These are phyloP conservation scores for Lignosus rhinocerotis DNA, from an alignment of 1,284 basidiomycete species.

Conservation along the genomic window DNA sequence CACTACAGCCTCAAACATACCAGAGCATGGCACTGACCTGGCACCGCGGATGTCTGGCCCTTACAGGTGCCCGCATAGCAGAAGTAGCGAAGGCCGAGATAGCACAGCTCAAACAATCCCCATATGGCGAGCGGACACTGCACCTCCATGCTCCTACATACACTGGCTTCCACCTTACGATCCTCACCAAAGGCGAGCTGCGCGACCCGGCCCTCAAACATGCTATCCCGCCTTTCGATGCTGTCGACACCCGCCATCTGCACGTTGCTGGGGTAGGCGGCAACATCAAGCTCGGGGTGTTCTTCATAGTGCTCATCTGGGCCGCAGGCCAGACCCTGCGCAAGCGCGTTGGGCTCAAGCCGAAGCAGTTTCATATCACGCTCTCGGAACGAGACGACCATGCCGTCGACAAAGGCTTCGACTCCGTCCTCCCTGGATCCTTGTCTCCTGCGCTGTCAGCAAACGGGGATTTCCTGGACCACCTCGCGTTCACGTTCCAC, in stretches of 20 bases:
- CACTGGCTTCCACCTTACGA: slow-evolving; percentile 42
- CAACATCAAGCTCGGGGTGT: slow-evolving; percentile 33
- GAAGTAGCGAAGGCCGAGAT: slow-evolving; percentile 30
- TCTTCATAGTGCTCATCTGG: slow-evolving; percentile 57
- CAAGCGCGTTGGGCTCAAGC: slow-evolving; percentile 46
- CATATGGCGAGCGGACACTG: background rate
- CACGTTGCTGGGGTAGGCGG: slow-evolving; percentile 43
- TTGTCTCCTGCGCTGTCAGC: slow-evolving; percentile 24
- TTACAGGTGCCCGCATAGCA: slow-evolving; percentile 38
- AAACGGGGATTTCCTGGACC: slow-evolving; percentile 44
- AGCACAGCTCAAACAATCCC: slow-evolving; percentile 3
- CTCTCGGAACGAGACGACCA: slow-evolving; percentile 45
- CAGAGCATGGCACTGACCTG: slow-evolving; percentile 13
- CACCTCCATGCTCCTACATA: slow-evolving; percentile 13
- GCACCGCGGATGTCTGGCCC: slow-evolving; percentile 18
- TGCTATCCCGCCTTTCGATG: slow-evolving; percentile 7
- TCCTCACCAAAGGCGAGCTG: slow-evolving; percentile 40
- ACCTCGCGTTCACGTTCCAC: slow-evolving; percentile 48
- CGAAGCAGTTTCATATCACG: slow-evolving; percentile 57
- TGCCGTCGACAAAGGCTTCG: slow-evolving; percentile 47
- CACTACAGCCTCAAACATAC: background rate
- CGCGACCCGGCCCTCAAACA: slow-evolving; percentile 7
- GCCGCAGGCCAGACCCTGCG: slow-evolving; percentile 52
- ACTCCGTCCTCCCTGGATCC: slow-evolving; percentile 41
- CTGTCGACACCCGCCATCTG: slow-evolving; percentile 17